Evolutionary conservation across 2,329 filamentous ascomycete species (phyloP), one percentile per base, ranked within the genome.

Genomic region (Tolypocladium amazonense): DNA sequence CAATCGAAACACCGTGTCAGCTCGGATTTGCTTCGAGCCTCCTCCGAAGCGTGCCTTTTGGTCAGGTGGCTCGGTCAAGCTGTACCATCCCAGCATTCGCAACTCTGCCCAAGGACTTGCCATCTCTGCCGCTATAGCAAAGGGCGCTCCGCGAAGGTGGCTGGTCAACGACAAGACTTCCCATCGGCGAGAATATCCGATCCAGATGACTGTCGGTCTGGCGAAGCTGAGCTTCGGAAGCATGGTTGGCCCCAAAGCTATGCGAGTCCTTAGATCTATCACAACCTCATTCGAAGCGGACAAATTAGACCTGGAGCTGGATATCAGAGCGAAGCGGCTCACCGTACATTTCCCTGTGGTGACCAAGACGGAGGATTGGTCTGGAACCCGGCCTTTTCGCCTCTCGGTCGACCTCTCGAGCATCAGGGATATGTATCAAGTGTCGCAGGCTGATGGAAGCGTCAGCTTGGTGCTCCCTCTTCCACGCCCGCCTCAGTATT

Each of bases 221-320:
- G 65, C 69, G 1, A 74, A 73, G 0, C 66, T 92, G 1, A 79
- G 84, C 23, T 88, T 92, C 64, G 88, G 89, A 0, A 75, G 84
- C 47, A 78, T 85, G 72, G 65, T 79, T 1, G 72, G 78, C 1
- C 78, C 81, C 5, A 74, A 72, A 3, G 75, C 76, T 0, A 84
- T 92, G 78, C 81, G 86, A 68, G 71, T 77, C 11, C 82, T 89
- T 78, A 80, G 80, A 58, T 64, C 66, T 1, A 39, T 72, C n/a
- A 41, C 47, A 4, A 30, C 59, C 2, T 57, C 59, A 2, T 4
- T 33, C 1, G 55, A 39, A 4, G 11, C 54, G 7, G 59, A 59
- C 2, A 61, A 64, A 1, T 35, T 75, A 6, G 67, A 62, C 20
- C 41, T 76, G 14, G 68, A 71, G 54, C 57, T 75, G 0, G 69